Evolutionary conservation across 2,329 filamentous ascomycete genomes (phyloP), one percentile per base, ranked within the genome.

Genomic region (Alternaria panax): DNA sequence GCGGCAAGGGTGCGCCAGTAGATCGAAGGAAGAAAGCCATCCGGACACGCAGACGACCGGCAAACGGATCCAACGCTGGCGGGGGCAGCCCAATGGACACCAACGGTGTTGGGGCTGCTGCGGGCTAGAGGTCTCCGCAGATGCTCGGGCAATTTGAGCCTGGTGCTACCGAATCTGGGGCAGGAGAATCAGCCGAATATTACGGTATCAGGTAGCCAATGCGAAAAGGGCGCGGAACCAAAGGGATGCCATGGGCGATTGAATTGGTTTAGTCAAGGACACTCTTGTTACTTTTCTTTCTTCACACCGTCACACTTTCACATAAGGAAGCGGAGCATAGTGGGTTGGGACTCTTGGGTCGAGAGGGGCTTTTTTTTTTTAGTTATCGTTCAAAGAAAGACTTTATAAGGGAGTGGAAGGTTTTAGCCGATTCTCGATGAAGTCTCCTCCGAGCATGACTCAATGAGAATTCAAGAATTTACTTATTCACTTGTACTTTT

Each of bases 41-140:
- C 12, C 71, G 72, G 11, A 70, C 77, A 62, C 68, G 76, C 64
- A 68, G 75, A 64, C 71, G 75, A 67, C 65, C 76, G 47, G 65
- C 71, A 9, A 75, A 77, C 45, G 74, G 75, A 16, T 64, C 68
- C 14, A 68, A 65, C 34, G 66, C 62, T 11, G 70, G 63, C 5
- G 71, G 65, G 27, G 77, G 75, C 12, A 78, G 76, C 64, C 77
- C 78, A 0, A 79, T 80, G 77, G 78, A 80, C 60, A 79, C 77
- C 7, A 79, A 79, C 32, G 77, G 77, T 30, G 70, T 76, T 18
- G 73, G 70, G 14, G 70, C 65, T 40, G 74, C 67, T 25, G 74
- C 63, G 11, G 68, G 64, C 42, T 71, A 69, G 64, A 55, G 16
- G 30, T 45, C 22, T 36, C 48, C 20, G 18, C 42, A 47, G 27